Evolutionary conservation across 73 alveolate species (phyloP).

Genomic region (Tetrahymena borealis): DNA sequence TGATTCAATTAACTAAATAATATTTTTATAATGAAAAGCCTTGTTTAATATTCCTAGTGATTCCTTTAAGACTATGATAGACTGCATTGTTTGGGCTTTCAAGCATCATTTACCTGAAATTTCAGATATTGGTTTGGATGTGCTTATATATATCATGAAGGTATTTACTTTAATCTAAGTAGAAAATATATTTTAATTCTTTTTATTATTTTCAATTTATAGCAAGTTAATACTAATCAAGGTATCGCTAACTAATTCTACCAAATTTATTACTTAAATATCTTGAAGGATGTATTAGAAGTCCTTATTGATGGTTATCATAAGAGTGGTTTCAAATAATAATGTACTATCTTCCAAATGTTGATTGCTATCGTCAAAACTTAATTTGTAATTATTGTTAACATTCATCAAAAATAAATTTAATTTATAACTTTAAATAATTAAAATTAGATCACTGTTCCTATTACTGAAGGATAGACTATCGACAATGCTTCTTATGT

Average conservation of each 20-base stretch:
- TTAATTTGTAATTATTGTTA: not conserved
- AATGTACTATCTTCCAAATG: slow-evolving; percentile 44
- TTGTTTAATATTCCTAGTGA: slow-evolving; percentile 74
- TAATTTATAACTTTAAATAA: too few species aligned
- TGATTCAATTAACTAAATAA: too few species aligned
- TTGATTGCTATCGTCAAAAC: slow-evolving; percentile 2
- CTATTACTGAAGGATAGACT: not conserved
- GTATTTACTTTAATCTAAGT: slow-evolving; percentile 11
- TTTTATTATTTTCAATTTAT: not conserved
- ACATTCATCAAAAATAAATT: too few species aligned
- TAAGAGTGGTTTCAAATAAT: slow-evolving; percentile 55
- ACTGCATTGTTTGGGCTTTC: slow-evolving; percentile 91
- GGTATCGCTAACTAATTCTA: not conserved
- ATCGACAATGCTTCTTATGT: not conserved
- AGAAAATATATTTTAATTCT: too few species aligned
- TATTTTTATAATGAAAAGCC: slow-evolving; percentile 52
- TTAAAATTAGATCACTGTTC: not conserved
- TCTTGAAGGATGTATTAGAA: slow-evolving; percentile 50
- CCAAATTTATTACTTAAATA: slow-evolving; percentile 35
- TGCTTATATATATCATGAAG: slow-evolving; percentile 62
- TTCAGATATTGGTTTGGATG: slow-evolving; percentile 86
- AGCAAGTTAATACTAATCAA: not conserved
- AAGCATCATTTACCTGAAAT: slow-evolving; percentile 85
- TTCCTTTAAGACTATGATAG: slow-evolving; percentile 77
- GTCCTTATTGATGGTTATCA: slow-evolving; percentile 67